These are phyloP conservation scores for Tuber microsphaerosporum DNA, from an alignment of 495 filamentous ascomycete genomes.

Conservation along the genomic window DNA sequence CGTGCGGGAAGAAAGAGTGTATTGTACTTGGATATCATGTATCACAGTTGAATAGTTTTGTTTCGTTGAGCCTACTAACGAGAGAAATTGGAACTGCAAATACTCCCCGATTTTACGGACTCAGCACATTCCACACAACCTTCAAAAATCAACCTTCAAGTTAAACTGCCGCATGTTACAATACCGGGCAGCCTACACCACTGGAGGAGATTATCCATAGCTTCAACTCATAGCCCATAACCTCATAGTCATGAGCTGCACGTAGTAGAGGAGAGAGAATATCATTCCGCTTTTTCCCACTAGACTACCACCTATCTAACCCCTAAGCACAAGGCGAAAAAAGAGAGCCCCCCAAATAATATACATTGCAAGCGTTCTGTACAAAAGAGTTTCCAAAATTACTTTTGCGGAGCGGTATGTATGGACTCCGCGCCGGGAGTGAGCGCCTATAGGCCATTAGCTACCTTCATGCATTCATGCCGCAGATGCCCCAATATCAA, in stretches of 20 bases:
- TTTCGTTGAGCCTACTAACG: background rate
- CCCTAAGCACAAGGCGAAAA: background rate
- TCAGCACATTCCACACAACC: background rate
- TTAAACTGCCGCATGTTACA: background rate
- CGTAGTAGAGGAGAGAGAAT: background rate
- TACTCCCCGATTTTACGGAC: background rate
- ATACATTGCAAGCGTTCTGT: conserved; percentile 18
- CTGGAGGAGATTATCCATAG: background rate
- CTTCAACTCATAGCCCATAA: background rate
- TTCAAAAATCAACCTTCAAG: background rate
- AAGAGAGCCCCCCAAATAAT: conserved; percentile 14
- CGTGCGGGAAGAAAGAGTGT: background rate
- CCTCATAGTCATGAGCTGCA: background rate
- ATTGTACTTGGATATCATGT: no score
- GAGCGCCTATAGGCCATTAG: conserved; percentile 31
- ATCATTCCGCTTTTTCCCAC: background rate
- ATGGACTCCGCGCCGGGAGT: conserved; percentile 28
- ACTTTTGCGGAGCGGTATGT: conserved; percentile 21
- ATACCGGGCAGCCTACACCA: background rate
- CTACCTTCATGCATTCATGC: background rate
- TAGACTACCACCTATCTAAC: background rate
- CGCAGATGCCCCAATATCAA: background rate
- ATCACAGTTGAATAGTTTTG: background rate
- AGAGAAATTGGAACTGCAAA: background rate
- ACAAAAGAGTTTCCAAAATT: conserved; percentile 2